Percentiles rank a stretch among this genome's conserved stretches.
phyloP scores from a whole-genome alignment of 208 protist species.

The Acanthamoeba lenticulata region DNA sequence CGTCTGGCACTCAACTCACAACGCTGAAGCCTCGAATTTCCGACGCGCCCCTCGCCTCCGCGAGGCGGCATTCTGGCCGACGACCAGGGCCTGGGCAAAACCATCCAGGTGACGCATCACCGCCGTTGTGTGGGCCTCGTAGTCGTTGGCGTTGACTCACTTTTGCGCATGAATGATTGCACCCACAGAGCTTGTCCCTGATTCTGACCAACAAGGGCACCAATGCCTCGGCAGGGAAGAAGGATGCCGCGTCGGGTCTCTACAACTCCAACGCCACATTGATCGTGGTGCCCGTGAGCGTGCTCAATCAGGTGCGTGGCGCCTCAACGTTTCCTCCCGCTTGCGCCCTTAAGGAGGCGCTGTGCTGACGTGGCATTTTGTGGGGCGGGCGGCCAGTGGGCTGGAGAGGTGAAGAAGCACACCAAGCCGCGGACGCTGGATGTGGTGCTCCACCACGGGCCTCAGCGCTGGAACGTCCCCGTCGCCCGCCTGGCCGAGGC shows the following conservation, averaged over 20 bases:
- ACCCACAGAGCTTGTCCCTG: neutral
- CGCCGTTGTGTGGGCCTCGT: too few relatives aligned
- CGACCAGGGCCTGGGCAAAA: slow-evolving; percentile 83
- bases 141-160: neutral
- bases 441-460: slow-evolving; percentile 1
- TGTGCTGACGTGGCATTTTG: neutral
- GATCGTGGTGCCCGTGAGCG: slow-evolving; percentile 7
- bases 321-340: neutral
- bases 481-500: neutral
- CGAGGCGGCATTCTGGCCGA: slow-evolving; percentile 79
- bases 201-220: slow-evolving; percentile 28
- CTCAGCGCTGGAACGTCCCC: neutral
- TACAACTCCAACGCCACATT: neutral
- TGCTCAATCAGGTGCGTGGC: neutral
- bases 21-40: slow-evolving; percentile 30
- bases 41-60: neutral
- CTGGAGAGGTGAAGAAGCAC: slow-evolving; percentile 70
- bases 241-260: neutral
- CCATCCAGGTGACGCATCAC: slow-evolving; percentile 75
- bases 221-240: neutral
- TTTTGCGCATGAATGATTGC: neutral
- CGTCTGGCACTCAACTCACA: too few relatives aligned
- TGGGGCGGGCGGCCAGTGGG: slow-evolving; percentile 76
- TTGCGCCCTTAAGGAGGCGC: too few relatives aligned
- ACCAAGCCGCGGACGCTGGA: slow-evolving; percentile 17